A percentile compares a stretch with the other conserved stretches of the same genome.
Conservation (phyloP, 163 green algal species). For the Coccomyxa subellipsoidea region DNA sequence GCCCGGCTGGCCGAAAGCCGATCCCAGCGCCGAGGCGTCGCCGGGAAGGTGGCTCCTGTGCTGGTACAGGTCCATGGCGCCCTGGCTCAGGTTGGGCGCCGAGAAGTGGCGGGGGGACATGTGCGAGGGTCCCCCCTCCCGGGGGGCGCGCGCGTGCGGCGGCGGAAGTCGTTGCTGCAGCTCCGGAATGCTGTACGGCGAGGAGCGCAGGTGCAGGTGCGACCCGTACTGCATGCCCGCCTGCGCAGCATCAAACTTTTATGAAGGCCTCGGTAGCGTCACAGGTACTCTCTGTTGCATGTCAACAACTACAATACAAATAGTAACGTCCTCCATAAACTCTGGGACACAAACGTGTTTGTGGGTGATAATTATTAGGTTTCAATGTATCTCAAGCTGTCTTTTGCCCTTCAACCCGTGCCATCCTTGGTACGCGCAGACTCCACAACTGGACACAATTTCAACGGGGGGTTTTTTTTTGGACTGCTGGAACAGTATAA, state of each 20-base stretch:
- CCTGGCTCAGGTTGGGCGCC: conserved; percentile 2
- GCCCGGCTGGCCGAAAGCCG: neutral
- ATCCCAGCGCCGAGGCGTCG: neutral
- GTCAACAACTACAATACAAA: too few relatives aligned
- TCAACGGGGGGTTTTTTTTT: too few relatives aligned
- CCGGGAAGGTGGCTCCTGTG: neutral
- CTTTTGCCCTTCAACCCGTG: too few relatives aligned
- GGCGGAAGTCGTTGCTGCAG: neutral
- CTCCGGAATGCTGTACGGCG: neutral
- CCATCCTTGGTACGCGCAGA: too few relatives aligned
- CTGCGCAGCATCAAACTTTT: neutral
- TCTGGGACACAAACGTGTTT: too few relatives aligned
- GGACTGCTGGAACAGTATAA: too few relatives aligned
- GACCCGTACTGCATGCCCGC: neutral
- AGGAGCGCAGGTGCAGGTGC: neutral
- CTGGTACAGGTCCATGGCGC: neutral
- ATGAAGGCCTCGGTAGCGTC: too few relatives aligned
- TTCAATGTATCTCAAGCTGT: too few relatives aligned
- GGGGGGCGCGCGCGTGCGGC: neutral
- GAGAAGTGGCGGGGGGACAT: conserved; percentile 1
- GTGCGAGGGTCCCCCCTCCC: neutral
- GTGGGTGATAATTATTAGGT: too few relatives aligned
- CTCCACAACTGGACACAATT: too few relatives aligned
- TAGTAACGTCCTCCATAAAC: too few relatives aligned
- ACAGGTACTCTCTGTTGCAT: too few relatives aligned